phyloP scores from a whole-genome alignment of 441 rosid genomes.

The Croton setiger region DNA sequence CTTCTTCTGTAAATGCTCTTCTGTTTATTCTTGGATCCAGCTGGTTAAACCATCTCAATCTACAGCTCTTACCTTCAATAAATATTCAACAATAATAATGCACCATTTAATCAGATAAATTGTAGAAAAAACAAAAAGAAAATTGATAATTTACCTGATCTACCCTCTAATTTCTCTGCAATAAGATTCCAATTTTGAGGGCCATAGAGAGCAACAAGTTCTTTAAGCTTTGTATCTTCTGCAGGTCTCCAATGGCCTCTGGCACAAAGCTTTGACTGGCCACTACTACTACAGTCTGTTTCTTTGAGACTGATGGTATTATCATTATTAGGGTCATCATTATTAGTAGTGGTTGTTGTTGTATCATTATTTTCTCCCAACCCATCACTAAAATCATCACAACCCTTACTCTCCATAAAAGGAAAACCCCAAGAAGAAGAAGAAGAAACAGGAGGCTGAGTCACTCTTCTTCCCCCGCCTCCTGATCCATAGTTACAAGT shows the following conservation, averaged over 20 bases:
- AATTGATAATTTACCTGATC: slow-evolving; percentile 90
- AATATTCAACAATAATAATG: neutral
- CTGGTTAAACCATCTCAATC: slow-evolving; percentile 89
- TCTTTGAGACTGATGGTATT: slow-evolving; percentile 27
- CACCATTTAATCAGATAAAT: neutral
- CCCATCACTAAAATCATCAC: slow-evolving; percentile 34
- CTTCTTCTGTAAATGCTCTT: slow-evolving; percentile 74
- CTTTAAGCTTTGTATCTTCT: slow-evolving; percentile 76
- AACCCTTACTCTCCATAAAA: slow-evolving; percentile 25
- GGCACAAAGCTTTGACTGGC: slow-evolving; percentile 55
- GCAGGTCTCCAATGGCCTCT: slow-evolving; percentile 91
- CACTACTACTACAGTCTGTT: slow-evolving; percentile 32
- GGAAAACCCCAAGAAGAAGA: slow-evolving; percentile 28
- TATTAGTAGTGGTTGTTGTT: slow-evolving; percentile 25
- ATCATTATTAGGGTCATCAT: slow-evolving; percentile 25
- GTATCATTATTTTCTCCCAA: slow-evolving; percentile 28
- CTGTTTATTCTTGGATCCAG: slow-evolving; percentile 82
- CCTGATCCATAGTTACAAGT: slow-evolving; percentile 26
- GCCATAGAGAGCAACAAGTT: slow-evolving; percentile 71
- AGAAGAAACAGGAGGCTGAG: slow-evolving; percentile 18
- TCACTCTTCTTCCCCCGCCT: no score
- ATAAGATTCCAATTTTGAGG: slow-evolving; percentile 95
- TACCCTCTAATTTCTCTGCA: slow-evolving; percentile 74
- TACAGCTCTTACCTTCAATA: slow-evolving; percentile 73
- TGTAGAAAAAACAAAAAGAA: neutral